Percentiles rank a stretch among this genome's conserved stretches.
phyloP scores from a whole-genome alignment of 306 rosid genomes.

The Vicia sativa region DNA sequence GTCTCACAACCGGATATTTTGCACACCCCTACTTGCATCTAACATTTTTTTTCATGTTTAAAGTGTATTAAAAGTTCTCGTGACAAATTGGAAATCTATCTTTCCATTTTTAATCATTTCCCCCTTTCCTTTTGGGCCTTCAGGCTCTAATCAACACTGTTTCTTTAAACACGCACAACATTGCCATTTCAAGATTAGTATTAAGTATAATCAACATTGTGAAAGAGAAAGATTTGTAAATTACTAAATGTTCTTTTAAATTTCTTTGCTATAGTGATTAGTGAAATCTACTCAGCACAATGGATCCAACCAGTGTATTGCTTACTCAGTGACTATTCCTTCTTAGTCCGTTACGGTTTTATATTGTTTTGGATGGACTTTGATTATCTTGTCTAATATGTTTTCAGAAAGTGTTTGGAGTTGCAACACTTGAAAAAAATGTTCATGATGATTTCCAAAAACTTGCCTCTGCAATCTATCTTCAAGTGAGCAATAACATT shows the following conservation, averaged over 20 bases:
- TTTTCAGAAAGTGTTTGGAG: no score
- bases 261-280: conserved; percentile 31
- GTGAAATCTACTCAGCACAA: conserved; percentile 26
- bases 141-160: conserved; percentile 10
- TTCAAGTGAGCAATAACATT: no score
- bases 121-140: conserved; percentile 1
- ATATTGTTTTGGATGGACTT: no score
- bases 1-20: no score
- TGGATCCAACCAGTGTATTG: no score
- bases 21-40: no score
- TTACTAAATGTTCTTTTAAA: conserved; percentile 26
- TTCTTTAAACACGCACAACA: conserved; percentile 8
- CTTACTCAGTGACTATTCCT: no score
- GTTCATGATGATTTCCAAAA: no score
- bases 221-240: conserved; percentile 13
- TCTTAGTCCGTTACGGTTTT: no score
- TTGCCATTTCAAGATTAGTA: conserved; percentile 13
- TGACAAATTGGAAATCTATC: not conserved
- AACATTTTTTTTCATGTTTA: not conserved
- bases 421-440: no score
- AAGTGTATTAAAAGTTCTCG: not conserved
- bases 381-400: no score
- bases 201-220: conserved; percentile 23
- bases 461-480: no score
- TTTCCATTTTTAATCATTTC: not conserved